Base-by-base conservation (phyloP, 768 basidiomycete species). In the Suillus placidus region DNA sequence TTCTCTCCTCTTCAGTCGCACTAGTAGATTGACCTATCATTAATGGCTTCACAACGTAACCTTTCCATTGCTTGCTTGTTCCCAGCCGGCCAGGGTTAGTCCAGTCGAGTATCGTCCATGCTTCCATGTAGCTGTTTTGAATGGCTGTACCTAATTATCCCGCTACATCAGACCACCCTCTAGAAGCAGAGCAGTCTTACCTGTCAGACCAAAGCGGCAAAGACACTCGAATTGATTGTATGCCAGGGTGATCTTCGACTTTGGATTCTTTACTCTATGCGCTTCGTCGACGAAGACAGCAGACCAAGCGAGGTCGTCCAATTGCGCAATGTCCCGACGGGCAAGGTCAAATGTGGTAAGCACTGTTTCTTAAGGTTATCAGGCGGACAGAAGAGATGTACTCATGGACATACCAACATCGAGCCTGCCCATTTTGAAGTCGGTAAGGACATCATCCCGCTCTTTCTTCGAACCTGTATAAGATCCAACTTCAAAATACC, bases 21-120 rank as follows among this genome's bases (percentile, higher is more conserved):
- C 81, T 83, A 40, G 85, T 78, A 16, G 88, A 88, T 71, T 94
- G 94, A 0, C 92, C 92, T 0, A 76, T 69, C 14, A 82, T 86
- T 69, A 95, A 76, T 0, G 93, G 94, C 51, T 83, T 82, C 20
- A 85, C 84, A 4, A 97, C 84, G 68, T 83, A 90, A 5, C 83
- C 82, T 52, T 88, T 84, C 95, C 95, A 99, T 68, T 98, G 88
- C 38, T 82, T 82, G 34, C 79, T 73, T 0, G 86, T 88, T 0
- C 96, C 97, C 10, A 97, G 76, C 32, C 80, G 80, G 0, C 89
- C 92, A 0, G 95, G 94, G 66, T 89, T 91, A n/a, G 91, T 90
- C 92, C 94, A 98, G 72, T 97, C 88, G 38, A 98, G 78, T 40
- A 99, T 88, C 1, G 93, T 92, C 92, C 94, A 96, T 70, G 98